phyloP scores from a whole-genome alignment of 1,284 basidiomycete genomes.

The Heimioporus retisporus region DNA sequence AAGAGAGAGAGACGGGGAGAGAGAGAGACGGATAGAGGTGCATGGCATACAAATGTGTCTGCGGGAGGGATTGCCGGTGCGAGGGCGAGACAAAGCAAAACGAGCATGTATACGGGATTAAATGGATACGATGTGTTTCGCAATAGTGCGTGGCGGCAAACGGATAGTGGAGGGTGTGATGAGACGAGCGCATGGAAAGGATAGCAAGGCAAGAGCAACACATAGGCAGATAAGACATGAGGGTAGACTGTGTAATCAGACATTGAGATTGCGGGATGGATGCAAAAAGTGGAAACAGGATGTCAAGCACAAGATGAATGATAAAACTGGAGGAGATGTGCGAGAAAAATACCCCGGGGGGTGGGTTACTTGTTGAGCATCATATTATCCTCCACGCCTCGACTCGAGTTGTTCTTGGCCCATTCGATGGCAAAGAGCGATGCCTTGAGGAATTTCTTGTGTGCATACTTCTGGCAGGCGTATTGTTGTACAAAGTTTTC shows the following conservation, averaged over 20 bases:
- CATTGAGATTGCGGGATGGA: conserved; percentile 47
- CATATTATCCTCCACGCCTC: conserved; percentile 52
- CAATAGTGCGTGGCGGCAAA: conserved; percentile 43
- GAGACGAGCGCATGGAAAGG: conserved; percentile 39
- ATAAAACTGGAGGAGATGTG: conserved; percentile 38
- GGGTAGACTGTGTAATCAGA: conserved; percentile 50
- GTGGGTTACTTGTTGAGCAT: conserved; percentile 57
- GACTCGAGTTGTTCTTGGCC: conserved; percentile 59
- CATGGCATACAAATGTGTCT: conserved; percentile 40
- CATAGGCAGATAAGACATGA: conserved; percentile 47
- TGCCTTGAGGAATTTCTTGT: conserved; percentile 97
- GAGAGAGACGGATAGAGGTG: conserved; percentile 8
- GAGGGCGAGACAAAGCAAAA: conserved; percentile 40
- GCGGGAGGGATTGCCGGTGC: conserved; percentile 32
- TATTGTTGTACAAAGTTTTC: conserved; percentile 87
- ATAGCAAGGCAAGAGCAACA: conserved; percentile 47
- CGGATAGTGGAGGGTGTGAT: conserved; percentile 35
- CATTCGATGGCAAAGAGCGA: conserved; percentile 78
- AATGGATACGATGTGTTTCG: conserved; percentile 49
- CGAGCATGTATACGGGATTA: conserved; percentile 47
- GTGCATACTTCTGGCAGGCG: conserved; percentile 97
- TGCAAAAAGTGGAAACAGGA: conserved; percentile 47
- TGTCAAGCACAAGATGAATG: conserved; percentile 49
- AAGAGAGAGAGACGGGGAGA: conserved; percentile 16
- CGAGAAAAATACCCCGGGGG: conserved; percentile 33